Conservation (phyloP, 75 land plant species). For the Isoetes taiwanensis region DNA sequence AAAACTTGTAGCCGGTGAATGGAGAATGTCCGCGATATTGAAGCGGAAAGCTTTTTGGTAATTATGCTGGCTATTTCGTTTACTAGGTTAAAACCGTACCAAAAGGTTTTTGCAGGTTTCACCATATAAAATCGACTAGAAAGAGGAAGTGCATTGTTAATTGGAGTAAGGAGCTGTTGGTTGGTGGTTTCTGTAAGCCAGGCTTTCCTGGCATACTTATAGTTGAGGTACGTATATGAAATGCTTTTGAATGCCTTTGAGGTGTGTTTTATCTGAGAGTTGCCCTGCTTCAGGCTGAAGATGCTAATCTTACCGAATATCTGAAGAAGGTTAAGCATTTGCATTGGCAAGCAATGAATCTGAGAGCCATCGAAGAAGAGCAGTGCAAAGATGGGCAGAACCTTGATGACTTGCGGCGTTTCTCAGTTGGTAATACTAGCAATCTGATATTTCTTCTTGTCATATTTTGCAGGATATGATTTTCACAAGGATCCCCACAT, state of each 20-base stretch:
- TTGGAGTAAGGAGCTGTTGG: background rate
- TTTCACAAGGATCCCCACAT: too few species aligned
- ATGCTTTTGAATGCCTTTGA: background rate
- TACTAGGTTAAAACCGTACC: background rate
- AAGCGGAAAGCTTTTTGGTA: conserved; percentile 4
- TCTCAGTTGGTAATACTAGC: too few species aligned
- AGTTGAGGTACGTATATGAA: conserved; percentile 1
- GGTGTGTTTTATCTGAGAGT: background rate
- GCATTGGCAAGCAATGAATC: conserved; percentile 1
- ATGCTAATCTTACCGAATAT: background rate
- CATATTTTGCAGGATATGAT: too few species aligned
- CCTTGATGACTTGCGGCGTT: background rate
- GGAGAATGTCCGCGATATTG: too few species aligned
- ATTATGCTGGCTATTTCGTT: background rate
- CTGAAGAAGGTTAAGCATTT: background rate
- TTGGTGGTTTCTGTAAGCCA: conserved; percentile 6
- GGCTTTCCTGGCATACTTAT: conserved; percentile 3
- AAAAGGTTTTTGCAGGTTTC: background rate
- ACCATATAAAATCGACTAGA: background rate
- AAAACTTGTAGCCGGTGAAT: too few species aligned
- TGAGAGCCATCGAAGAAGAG: conserved; percentile 2
- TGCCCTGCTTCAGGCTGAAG: background rate
- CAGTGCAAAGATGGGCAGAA: background rate
- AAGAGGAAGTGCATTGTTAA: background rate
- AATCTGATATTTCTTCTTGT: too few species aligned